A percentile compares a stretch with the other conserved stretches of the same genome.
These are phyloP conservation scores for Microcera coccophila DNA, from an alignment of 2,329 filamentous ascomycete species.

Conservation along the genomic window DNA sequence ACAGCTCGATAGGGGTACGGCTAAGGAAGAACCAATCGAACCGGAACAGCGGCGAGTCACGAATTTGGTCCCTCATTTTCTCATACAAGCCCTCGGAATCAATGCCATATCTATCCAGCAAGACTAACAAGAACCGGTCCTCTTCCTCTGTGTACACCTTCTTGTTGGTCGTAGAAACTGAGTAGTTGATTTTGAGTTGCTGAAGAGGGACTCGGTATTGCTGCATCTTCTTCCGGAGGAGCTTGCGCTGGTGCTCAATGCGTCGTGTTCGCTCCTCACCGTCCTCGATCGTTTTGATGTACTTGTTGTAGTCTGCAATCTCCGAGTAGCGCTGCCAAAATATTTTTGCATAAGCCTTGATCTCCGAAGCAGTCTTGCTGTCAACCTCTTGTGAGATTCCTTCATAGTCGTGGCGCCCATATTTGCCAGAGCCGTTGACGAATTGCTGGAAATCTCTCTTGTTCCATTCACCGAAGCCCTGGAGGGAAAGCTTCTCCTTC, in stretches of 20 bases:
- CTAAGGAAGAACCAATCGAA: slow-evolving; percentile 99
- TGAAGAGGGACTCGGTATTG: slow-evolving; percentile 97
- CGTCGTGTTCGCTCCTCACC: slow-evolving; percentile 87
- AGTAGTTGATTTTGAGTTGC: slow-evolving; percentile 98
- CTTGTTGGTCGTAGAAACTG: slow-evolving; percentile 98
- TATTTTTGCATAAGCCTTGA: slow-evolving; percentile 86
- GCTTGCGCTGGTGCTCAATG: slow-evolving; percentile 86
- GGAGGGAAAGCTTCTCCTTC: slow-evolving; percentile 74
- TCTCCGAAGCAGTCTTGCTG: slow-evolving; percentile 78
- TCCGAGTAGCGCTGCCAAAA: slow-evolving; percentile 96
- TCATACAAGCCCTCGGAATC: slow-evolving; percentile 90
- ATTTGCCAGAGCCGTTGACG: slow-evolving; percentile 89
- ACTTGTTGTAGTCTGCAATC: slow-evolving; percentile 83
- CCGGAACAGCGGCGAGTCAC: slow-evolving; percentile 88
- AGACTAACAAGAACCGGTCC: slow-evolving; percentile 89
- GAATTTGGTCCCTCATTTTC: slow-evolving; percentile 93
- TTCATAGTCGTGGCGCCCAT: slow-evolving; percentile 80
- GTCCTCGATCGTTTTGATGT: slow-evolving; percentile 83
- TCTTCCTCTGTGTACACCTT: slow-evolving; percentile 99
- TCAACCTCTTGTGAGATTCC: slow-evolving; percentile 87
- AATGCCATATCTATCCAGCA: slow-evolving; percentile 87
- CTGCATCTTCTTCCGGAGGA: slow-evolving; percentile 90
- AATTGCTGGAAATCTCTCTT: slow-evolving; percentile 98
- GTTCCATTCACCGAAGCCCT: slow-evolving; percentile 94
- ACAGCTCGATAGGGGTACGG: slow-evolving; percentile 87